Percentiles rank a stretch among this genome's conserved stretches.
These are phyloP conservation scores for Tulasnella sp. DNA, from an alignment of 768 basidiomycete genomes.

Conservation along the genomic window DNA sequence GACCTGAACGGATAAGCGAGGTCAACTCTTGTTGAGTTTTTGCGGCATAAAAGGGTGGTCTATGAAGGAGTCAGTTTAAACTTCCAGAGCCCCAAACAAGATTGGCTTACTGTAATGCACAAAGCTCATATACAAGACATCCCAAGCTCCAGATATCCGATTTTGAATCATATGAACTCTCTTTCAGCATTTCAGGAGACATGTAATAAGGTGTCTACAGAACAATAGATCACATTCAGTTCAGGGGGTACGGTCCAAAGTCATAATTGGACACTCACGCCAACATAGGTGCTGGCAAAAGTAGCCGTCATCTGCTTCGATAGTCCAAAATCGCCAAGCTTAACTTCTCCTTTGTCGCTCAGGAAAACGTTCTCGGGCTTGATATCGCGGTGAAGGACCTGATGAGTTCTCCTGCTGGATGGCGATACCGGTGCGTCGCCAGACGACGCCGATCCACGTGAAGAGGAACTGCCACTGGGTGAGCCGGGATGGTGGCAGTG, in stretches of 20 bases:
- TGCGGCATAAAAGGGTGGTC: constrained; percentile 85
- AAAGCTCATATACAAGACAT: constrained; percentile 92
- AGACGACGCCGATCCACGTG: not conserved
- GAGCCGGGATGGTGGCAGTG: constrained; percentile 82
- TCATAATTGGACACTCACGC: constrained; percentile 41
- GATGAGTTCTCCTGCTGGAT: constrained; percentile 17
- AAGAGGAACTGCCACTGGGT: not conserved
- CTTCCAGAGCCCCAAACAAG: not conserved
- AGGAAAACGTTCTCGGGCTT: constrained; percentile 99
- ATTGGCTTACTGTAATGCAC: constrained; percentile 55
- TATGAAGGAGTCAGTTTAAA: constrained; percentile 1
- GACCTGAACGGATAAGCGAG: constrained; percentile 66
- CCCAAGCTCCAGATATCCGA: constrained; percentile 98
- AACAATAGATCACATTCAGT: not conserved
- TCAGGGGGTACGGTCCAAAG: not conserved
- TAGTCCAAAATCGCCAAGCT: constrained; percentile 94
- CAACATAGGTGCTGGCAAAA: constrained; percentile 95
- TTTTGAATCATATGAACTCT: constrained; percentile 94
- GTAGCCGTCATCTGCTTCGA: constrained; percentile 82
- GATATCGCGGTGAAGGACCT: constrained; percentile 82
- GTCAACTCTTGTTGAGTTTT: constrained; percentile 81
- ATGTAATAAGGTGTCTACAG: constrained; percentile 97
- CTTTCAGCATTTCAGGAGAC: constrained; percentile 97
- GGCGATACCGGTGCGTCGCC: not conserved
- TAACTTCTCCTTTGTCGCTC: constrained; percentile 71